Evolutionary conservation across 2,329 filamentous ascomycete genomes (phyloP), one percentile per base, ranked within the genome.

Genomic region (Penicillium psychrosexuale): DNA sequence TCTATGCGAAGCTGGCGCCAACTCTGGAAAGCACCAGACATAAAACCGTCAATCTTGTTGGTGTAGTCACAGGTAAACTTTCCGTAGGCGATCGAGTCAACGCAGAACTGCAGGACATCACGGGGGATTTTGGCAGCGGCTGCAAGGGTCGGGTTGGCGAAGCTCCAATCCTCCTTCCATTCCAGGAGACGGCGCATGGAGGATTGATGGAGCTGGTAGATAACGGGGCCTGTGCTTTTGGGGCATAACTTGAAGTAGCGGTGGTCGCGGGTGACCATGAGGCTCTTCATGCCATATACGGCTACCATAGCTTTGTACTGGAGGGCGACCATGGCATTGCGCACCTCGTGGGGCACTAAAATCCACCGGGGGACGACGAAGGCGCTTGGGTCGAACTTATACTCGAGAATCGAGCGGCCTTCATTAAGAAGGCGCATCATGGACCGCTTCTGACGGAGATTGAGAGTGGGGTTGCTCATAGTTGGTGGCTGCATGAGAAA

Each of bases 201-300:
- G 7, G 17, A 36, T 33, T 30, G 22, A 28, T 70, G 69, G 5
- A 57, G 43, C 9, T 55, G 24, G 24, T 49, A 56, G 28, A 15
- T 5, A 19, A 37, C 24, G 2, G 22, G 3, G 5, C 24, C n/a
- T 4, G 58, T 15, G 6, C 27, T 38, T 0, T n/a, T 13, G 4
- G 67, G 62, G 31, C 71, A 72, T 44, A 72, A 58, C 12, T 58
- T 58, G 40, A 59, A 59, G 56, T 63, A 68, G 28, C 68, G 65
- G 8, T 57, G 17, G 13, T 54, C 40, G 51, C 56, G 56, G n/a
- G 47, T 15, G 7, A 44, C 6, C 49, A 65, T 57, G 30, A 72
- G 44, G 7, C 33, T 27, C 34, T 59, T 58, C 42, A 66, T 60
- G 8, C 9, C 11, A 1, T 34, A 34, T 37, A 65, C 56, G 13